Percentiles rank a stretch among this genome's conserved stretches.
Conservation (phyloP, 169 alveolate species). For the Eimeria mitis region DNA sequence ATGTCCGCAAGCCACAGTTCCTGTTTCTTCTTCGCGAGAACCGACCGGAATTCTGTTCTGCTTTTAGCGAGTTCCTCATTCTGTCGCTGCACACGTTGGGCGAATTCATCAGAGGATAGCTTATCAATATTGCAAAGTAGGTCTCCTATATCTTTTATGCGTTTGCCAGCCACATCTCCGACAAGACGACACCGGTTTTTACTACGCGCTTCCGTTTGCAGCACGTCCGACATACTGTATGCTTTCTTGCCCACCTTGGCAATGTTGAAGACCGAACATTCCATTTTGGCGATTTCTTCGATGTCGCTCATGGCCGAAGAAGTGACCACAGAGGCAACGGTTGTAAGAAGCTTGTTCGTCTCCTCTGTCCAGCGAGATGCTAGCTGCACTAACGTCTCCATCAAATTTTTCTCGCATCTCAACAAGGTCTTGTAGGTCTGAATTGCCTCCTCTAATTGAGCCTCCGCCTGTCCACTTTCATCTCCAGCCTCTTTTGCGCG, state of each 20-base stretch:
- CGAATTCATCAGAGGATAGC: not conserved
- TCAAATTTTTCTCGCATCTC: not conserved
- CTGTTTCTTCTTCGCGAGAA: not conserved
- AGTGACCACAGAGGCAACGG: not conserved
- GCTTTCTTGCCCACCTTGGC: not conserved
- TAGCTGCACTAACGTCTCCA: not conserved
- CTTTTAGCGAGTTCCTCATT: not conserved
- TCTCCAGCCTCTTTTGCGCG: not conserved
- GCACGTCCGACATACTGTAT: not conserved
- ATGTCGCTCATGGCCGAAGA: not conserved
- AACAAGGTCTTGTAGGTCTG: not conserved
- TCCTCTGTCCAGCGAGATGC: constrained; percentile 7
- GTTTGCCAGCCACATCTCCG: not conserved
- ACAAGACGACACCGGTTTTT: constrained; percentile 23
- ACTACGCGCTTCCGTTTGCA: constrained; percentile 24
- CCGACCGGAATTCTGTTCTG: not conserved
- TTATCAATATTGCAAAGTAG: not conserved
- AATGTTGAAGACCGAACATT: not conserved
- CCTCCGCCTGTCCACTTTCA: not conserved
- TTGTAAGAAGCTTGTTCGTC: not conserved
- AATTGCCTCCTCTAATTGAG: not conserved
- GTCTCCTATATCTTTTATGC: not conserved
- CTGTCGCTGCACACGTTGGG: not conserved
- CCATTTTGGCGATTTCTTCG: not conserved
- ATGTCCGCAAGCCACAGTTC: constrained; percentile 5